Evolutionary conservation across 305 asterid species (phyloP).

Genomic region (Fraxinus velutina): DNA sequence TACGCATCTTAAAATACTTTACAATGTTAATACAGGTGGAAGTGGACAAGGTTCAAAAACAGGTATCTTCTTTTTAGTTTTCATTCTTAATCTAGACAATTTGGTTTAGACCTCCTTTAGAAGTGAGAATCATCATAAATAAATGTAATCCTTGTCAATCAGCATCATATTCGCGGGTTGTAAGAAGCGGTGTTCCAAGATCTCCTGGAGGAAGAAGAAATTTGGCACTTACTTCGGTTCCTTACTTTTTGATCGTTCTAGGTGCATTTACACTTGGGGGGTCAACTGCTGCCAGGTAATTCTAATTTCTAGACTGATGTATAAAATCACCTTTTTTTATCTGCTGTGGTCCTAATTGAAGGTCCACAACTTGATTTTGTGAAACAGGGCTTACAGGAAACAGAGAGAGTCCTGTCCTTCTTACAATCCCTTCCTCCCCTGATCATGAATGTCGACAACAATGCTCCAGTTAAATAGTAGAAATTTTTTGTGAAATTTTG

Average conservation of each 20-base stretch:
- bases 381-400: conserved; percentile 52
- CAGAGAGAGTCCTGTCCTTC: conserved; percentile 52
- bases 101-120: not conserved
- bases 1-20: not conserved
- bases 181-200: conserved; percentile 48
- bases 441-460: not conserved
- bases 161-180: conserved; percentile 45
- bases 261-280: conserved; percentile 58
- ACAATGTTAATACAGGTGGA: conserved; percentile 26
- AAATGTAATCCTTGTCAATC: conserved; percentile 11
- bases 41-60: conserved; percentile 19
- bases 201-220: conserved; percentile 31
- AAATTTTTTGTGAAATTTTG: not conserved
- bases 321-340: not conserved
- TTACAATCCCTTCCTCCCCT: conserved; percentile 72
- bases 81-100: not conserved
- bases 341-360: not conserved
- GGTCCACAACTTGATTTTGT: not conserved
- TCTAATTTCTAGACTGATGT: not conserved
- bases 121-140: not conserved
- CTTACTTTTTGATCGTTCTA: conserved; percentile 44
- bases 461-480: not conserved
- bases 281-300: conserved; percentile 56
- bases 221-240: conserved; percentile 39
- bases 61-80: conserved; percentile 17